These are phyloP conservation scores for Magnaporthiopsis incrustans DNA, from an alignment of 2,329 filamentous ascomycete genomes.

Conservation along the genomic window DNA sequence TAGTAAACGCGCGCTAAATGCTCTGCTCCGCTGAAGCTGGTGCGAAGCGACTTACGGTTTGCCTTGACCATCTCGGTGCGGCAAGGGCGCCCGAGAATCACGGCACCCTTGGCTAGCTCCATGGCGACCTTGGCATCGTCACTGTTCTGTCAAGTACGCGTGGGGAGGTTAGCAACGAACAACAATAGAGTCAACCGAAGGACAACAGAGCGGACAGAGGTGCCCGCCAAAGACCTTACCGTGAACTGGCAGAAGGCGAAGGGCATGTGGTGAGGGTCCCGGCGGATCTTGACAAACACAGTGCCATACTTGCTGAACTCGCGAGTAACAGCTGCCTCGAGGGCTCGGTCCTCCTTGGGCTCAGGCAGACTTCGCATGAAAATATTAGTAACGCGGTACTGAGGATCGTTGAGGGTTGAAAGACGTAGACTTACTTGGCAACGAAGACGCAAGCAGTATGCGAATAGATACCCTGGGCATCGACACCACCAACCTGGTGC, in stretches of 20 bases:
- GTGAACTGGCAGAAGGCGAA: conserved; percentile 58
- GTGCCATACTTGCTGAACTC: conserved; percentile 46
- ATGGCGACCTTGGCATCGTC: conserved; percentile 40
- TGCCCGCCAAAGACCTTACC: conserved; percentile 28
- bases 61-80: conserved; percentile 53
- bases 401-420: neutral
- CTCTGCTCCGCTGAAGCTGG: neutral
- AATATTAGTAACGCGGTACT: neutral
- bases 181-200: neutral
- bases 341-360: conserved; percentile 36
- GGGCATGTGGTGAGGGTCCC: conserved; percentile 49
- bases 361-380: conserved; percentile 38
- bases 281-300: conserved; percentile 56
- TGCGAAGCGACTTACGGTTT: conserved; percentile 36
- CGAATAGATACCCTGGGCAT: conserved; percentile 45
- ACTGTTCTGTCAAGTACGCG: conserved; percentile 28
- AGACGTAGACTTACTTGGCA: conserved; percentile 47
- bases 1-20: neutral
- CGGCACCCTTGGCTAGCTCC: conserved; percentile 33
- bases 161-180: conserved; percentile 16
- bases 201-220: neutral
- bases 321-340: conserved; percentile 44
- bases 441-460: conserved; percentile 55
- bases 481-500: conserved; percentile 23
- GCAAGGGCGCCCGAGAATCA: conserved; percentile 48